These are phyloP conservation scores for Raddia guianensis DNA, from an alignment of 176 grass and related monocot genomes.

Conservation along the genomic window DNA sequence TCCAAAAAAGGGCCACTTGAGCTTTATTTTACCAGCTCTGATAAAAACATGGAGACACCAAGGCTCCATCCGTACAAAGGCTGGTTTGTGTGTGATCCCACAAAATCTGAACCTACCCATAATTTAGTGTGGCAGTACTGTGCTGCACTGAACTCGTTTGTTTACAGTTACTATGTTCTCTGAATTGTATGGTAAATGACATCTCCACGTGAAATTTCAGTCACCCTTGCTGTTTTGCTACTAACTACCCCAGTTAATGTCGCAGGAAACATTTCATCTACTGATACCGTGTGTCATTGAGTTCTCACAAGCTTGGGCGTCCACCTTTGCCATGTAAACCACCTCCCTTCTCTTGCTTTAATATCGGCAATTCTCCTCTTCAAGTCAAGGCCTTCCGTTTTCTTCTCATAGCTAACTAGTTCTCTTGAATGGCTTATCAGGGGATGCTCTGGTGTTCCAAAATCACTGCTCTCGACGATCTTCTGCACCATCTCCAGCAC, in stretches of 20 bases:
- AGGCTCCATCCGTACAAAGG: neutral
- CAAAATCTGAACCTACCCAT: slow-evolving; percentile 23
- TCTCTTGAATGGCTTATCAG: slow-evolving; percentile 50
- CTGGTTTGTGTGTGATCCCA: neutral
- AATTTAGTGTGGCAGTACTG: slow-evolving; percentile 22
- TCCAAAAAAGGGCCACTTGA: slow-evolving; percentile 23
- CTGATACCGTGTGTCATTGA: slow-evolving; percentile 49
- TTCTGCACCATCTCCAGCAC: slow-evolving; percentile 85
- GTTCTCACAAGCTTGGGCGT: slow-evolving; percentile 81
- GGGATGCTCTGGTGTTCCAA: slow-evolving; percentile 55
- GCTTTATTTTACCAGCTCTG: slow-evolving; percentile 23
- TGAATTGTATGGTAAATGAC: slow-evolving; percentile 9
- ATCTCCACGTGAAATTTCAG: slow-evolving; percentile 24
- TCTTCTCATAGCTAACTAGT: slow-evolving; percentile 42
- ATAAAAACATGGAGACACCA: slow-evolving; percentile 32
- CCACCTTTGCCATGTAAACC: slow-evolving; percentile 69
- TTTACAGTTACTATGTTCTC: slow-evolving; percentile 25
- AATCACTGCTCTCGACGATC: slow-evolving; percentile 62
- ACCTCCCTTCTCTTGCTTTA: slow-evolving; percentile 64
- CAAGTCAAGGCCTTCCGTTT: slow-evolving; percentile 53
- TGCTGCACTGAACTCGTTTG: slow-evolving; percentile 16
- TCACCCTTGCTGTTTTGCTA: slow-evolving; percentile 7
- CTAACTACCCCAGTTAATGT: slow-evolving; percentile 29
- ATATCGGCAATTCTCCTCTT: slow-evolving; percentile 62
- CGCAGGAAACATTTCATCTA: slow-evolving; percentile 31